Evolutionary conservation across 2,329 filamentous ascomycete species (phyloP), one percentile per base, ranked within the genome.

Genomic region (Esteya vermicola): DNA sequence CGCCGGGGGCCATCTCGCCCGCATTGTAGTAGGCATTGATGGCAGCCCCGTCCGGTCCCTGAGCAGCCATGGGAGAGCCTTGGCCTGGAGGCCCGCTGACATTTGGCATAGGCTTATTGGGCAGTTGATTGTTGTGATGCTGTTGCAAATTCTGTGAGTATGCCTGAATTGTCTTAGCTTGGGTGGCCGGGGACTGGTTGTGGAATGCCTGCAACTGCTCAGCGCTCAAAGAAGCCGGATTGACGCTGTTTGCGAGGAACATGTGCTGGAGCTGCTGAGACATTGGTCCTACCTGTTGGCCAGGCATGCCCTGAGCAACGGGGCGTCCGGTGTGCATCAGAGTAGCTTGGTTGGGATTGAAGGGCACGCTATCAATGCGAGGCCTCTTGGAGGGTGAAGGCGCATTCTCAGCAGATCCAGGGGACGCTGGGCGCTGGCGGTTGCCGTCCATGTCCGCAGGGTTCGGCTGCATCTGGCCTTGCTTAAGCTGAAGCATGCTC

Each of bases 301-400:
- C 75, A 43, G 75, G 78, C 70, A 89, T 84, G 54, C 70, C 78
- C 57, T 78, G 78, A 48, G 59, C 67, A 40, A 65, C 64, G 54
- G 78, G 80, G 56, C 75, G 74, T 51, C 81, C 81, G 59, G 84
- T 85, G 41, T 77, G 75, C 62, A 81, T 81, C 72, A 88, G 81
- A 46, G 62, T 67, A 42, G 63, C 63, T 51, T 79, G 81, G 54
- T 78, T 78, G 46, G 78, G 77, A 55, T 84, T 84, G 60, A 85
- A 85, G 9, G 70, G 70, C 26, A 70, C 74, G 53, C 80, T 78
- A 48, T 88, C 84, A 45, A 94, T 72, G 42, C 88, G 82, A 43
- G 79, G 84, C 53, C 88, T 75, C 65, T 96, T 96, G 47, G 83
- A 89, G 2, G 89, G 89, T 25, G 89, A 96, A 5, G 86, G 85